Evolutionary conservation across 1,284 basidiomycete species (phyloP), one percentile per base, ranked within the genome.

Genomic region (Cutaneotrichosporon sp.): DNA sequence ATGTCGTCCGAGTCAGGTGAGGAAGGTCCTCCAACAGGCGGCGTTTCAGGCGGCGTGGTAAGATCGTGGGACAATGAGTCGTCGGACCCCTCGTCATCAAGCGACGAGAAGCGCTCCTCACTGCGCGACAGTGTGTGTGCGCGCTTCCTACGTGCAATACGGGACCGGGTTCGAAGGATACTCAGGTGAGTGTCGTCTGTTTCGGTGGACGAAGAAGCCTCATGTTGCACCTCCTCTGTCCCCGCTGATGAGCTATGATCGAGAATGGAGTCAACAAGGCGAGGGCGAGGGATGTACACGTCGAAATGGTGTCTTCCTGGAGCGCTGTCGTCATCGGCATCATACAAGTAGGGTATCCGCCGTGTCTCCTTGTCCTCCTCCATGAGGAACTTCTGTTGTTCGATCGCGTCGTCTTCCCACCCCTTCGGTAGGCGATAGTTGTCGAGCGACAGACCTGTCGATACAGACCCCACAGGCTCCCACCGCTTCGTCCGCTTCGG

Each of bases 361-460:
- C 79, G 79, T 3, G 88, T 90, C 16, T 77, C 66, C 17, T 61
- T 65, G 67, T 94, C 91, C 70, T 94, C 86, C 39, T 78, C 76
- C n/a, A 75, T 72, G 17, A 94, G 66, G 66, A 89, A 94, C 9
- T 77, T 73, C 11, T 79, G 74, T 68, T 94, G 91, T 5, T 67
- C 68, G 31, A 70, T 62, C 1, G 81, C 82, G 27, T 75, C 70
- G 27, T 78, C 72, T 54, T 74, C 73, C 82, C 84, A 87, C 0
- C 81, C 82, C 25, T 68, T 61, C 3, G 86, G 84, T 4, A 83
- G 79, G 34, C 78, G 78, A 67, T 89, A 91, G 2, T 84, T 76
- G 61, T 92, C 89, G 17, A 88, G 46, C 44, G 79, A 78, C 1
- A 80, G 63, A 59, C 87, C 86, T 0, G 81, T 73, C 8, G 72